Conservation (phyloP, 2,329 filamentous ascomycete species). For the Aspergillus felis region DNA sequence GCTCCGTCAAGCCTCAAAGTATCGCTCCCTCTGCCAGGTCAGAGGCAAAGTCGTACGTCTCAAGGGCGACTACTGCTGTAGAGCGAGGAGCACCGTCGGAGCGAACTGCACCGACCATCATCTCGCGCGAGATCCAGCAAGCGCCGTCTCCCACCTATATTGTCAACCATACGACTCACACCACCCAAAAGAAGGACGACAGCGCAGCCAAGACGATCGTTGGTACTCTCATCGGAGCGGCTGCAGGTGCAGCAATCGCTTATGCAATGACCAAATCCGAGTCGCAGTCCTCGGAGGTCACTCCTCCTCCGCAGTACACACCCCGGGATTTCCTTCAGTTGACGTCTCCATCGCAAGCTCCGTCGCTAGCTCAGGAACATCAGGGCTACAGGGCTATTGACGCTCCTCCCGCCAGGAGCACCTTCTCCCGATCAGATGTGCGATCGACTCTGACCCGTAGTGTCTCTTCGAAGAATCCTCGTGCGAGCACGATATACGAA, state of each 20-base stretch:
- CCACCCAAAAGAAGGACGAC: constrained; percentile 32
- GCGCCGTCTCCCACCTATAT: constrained; percentile 22
- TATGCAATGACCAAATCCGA: constrained; percentile 69
- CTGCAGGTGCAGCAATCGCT: constrained; percentile 70
- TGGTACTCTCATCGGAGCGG: constrained; percentile 73
- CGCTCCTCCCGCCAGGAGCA: constrained; percentile 24
- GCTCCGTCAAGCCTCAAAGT: constrained; percentile 27
- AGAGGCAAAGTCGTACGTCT: constrained; percentile 26
- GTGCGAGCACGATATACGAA: constrained; percentile 40
- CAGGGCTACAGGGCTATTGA: constrained; percentile 31
- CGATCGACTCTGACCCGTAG: constrained; percentile 33
- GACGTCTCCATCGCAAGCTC: constrained; percentile 20
- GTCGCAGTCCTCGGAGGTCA: constrained; percentile 21
- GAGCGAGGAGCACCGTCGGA: constrained; percentile 18
- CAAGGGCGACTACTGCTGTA: constrained; percentile 23
- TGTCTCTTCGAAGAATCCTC: constrained; percentile 37
- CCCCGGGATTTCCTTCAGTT: constrained; percentile 23
- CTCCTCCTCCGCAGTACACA: constrained; percentile 22
- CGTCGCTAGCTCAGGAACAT: constrained; percentile 20
- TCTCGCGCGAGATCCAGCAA: constrained; percentile 19
- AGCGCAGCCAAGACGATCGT: constrained; percentile 60
- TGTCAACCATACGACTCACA: constrained; percentile 20
- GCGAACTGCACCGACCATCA: constrained; percentile 12
- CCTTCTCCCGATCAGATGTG: constrained; percentile 24
- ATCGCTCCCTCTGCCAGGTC: constrained; percentile 24